Evolutionary conservation across 768 basidiomycete genomes (phyloP), one percentile per base, ranked within the genome.

Genomic region (Mycena rebaudengoi): DNA sequence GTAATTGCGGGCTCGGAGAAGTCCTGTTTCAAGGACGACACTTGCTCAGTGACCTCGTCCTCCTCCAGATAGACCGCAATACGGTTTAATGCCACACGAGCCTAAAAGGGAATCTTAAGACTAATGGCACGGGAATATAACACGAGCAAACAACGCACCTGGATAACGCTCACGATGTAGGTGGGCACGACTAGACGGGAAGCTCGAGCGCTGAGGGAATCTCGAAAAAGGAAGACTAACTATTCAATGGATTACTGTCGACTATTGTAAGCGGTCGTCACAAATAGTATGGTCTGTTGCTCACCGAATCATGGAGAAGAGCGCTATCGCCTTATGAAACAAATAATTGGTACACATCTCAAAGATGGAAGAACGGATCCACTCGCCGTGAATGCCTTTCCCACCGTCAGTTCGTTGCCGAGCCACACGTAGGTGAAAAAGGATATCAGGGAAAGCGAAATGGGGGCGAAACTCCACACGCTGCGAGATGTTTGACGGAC

Each of bases 221-320:
- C 18, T 51, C 6, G 14, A 55, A 2, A 21, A 7, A n/a, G 40
- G 12, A 30, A 57, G 12, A 13, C 33, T 33, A 4, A 37, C 50
- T 51, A n/a, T 53, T 53, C 13, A 53, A 20, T 20, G 52, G 52
- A 6, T 6, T 4, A 4, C 46, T 59, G 14, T 2, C 25, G 14
- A 18, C 11, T 26, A n/a, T 21, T 18, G n/a, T n/a, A n/a, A n/a
- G 21, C 21, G 4, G 39, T 21, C 28, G 6, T 16, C 60, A 66
- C 77, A 18, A 71, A 87, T 18, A 29, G 18, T 11, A n/a, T 14
- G 8, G 2, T 33, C 0, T 3, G 30, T 4, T 8, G 23, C 56
- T 39, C 28, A 62, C 86, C 88, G 84, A 70, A 98, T 82, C 95
- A 97, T 96, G 51, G 82, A 82, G 76, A 97, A 97, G 41, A 96